These are phyloP conservation scores for Serendipita sp. DNA, from an alignment of 768 basidiomycete species.

Conservation along the genomic window DNA sequence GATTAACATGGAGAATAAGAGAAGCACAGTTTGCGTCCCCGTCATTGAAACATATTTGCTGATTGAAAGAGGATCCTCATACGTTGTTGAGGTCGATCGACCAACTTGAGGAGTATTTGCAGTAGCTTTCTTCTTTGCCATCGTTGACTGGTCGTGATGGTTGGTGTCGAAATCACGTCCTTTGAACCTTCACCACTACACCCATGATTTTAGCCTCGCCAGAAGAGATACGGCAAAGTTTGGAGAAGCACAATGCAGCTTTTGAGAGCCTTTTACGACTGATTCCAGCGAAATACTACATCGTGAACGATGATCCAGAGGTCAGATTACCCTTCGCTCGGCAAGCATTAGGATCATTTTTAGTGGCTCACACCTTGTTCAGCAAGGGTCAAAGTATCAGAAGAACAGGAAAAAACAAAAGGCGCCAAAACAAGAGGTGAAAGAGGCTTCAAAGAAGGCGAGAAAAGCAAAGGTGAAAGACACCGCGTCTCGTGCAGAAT, in stretches of 20 bases:
- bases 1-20: conserved; percentile 49
- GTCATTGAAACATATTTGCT: conserved; percentile 49
- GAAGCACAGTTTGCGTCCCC: conserved; percentile 49
- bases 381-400: conserved; percentile 56
- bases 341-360: conserved; percentile 6
- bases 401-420: conserved; percentile 81
- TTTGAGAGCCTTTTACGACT: conserved; percentile 73
- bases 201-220: background rate
- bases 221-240: conserved; percentile 19
- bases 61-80: conserved; percentile 26
- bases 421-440: conserved; percentile 68
- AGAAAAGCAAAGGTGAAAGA: conserved; percentile 64
- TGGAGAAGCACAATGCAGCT: conserved; percentile 72
- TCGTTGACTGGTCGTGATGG: background rate
- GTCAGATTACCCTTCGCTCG: conserved; percentile 31
- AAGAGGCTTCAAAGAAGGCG: conserved; percentile 80
- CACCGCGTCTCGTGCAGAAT: background rate
- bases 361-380: no score
- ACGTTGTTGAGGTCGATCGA: background rate
- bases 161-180: background rate
- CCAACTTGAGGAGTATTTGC: background rate
- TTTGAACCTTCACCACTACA: background rate
- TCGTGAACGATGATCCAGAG: conserved; percentile 48
- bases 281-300: conserved; percentile 83
- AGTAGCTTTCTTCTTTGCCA: background rate